These are phyloP conservation scores for Chlamydomonas applanata DNA, from an alignment of 139 green algal genomes.

Conservation along the genomic window DNA sequence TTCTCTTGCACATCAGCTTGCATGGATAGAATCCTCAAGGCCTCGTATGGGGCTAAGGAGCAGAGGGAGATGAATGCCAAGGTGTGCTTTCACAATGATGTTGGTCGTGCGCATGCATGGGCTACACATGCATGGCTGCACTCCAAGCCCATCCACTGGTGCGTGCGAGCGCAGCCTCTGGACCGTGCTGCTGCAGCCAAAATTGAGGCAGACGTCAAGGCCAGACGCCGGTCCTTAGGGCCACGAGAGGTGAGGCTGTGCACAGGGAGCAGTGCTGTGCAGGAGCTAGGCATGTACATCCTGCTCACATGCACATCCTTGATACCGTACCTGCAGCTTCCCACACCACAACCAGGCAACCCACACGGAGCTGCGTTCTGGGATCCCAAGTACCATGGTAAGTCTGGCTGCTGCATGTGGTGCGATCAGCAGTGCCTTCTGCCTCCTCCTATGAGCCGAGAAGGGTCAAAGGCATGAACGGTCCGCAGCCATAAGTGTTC, in stretches of 20 bases:
- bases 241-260: neutral
- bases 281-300: too few relatives aligned
- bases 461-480: too few relatives aligned
- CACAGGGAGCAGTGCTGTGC: too few relatives aligned
- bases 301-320: neutral
- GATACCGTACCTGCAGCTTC: constrained; percentile 19
- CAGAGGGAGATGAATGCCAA: constrained; percentile 21
- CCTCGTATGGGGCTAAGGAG: constrained; percentile 23
- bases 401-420: neutral
- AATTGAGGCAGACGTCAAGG: constrained; percentile 9
- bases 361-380: constrained; percentile 25
- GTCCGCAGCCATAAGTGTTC: too few relatives aligned
- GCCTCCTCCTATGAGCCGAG: too few relatives aligned
- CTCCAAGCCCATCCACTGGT: too few relatives aligned
- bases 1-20: neutral
- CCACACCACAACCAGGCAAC: constrained; percentile 11
- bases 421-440: too few relatives aligned
- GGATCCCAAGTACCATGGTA: constrained; percentile 35
- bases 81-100: too few relatives aligned
- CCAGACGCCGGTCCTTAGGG: neutral
- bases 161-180: neutral
- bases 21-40: constrained; percentile 37
- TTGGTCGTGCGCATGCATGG: too few relatives aligned
- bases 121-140: too few relatives aligned
- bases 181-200: neutral